These are phyloP conservation scores for Metschnikowia sp. DNA, from an alignment of 805 yeast species.

Conservation along the genomic window DNA sequence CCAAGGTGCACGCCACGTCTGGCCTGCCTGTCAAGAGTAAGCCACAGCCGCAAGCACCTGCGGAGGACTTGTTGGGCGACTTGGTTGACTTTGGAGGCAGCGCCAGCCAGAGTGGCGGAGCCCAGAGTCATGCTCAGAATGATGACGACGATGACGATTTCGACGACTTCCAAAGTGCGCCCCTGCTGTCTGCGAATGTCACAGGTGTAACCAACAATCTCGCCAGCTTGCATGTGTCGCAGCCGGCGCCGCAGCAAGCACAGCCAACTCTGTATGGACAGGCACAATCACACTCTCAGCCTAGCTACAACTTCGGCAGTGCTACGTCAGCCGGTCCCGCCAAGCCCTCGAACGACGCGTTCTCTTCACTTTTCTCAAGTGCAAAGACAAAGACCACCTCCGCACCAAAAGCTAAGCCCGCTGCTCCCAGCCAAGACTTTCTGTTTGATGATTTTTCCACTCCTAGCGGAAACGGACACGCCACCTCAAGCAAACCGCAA, in stretches of 20 bases:
- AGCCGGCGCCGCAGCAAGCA: conserved; percentile 7
- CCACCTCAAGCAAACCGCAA: conserved; percentile 3
- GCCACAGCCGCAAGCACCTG: conserved; percentile 23
- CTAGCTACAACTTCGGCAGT: conserved; percentile 9
- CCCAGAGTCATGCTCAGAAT: conserved; percentile 8
- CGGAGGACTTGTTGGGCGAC: conserved; percentile 49
- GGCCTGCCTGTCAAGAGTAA: conserved; percentile 27
- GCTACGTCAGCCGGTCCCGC: conserved; percentile 37
- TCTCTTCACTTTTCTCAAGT: conserved; percentile 62
- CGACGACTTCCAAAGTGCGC: conserved; percentile 77
- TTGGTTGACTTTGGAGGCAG: conserved; percentile 39
- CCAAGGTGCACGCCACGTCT: conserved; percentile 28
- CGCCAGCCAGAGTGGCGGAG: conserved; percentile 16
- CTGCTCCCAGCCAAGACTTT: conserved; percentile 21
- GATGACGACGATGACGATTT: conserved; percentile 71
- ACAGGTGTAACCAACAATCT: conserved; percentile 22
- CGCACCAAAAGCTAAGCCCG: conserved; percentile 11
- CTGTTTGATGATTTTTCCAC: conserved; percentile 33
- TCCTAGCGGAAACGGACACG: background rate
- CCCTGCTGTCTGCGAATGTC: conserved; percentile 30
- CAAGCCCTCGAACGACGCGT: conserved; percentile 56
- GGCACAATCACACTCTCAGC: conserved; percentile 15
- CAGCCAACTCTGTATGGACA: conserved; percentile 7
- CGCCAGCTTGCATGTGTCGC: conserved; percentile 27
- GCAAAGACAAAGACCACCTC: conserved; percentile 49